Base-by-base conservation (phyloP, 345 rosid species). In the Durio zibethinus region DNA sequence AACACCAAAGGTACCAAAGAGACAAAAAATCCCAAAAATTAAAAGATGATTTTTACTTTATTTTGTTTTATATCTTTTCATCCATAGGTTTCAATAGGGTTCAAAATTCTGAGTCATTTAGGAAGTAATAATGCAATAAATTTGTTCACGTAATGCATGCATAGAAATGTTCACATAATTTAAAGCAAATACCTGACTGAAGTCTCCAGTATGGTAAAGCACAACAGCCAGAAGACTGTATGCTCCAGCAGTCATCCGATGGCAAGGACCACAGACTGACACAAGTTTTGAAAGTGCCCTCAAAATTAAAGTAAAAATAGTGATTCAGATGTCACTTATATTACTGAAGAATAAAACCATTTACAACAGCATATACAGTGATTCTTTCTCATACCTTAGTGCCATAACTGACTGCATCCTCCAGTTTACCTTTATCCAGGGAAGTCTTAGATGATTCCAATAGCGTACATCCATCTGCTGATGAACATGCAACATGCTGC, bases 241-340 rank as follows among this genome's bases (percentile, higher is more conserved):
- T 47, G 98, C 99, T 87, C 98, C 94, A 27, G 99, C 99, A 10
- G 99, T 93, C 89, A 88, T 93, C 84, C 99, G 90, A 88, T 95
- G 99, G 84, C 87, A 95, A 48, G 99, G 99, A 71, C 99, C 99
- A 45, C 99, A 95, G 10, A 95, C 99, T 21, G 98, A 85, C 77
- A 95, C 92, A 74, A 93, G 94, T 80, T 95, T 95, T 29, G 94
- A 84, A 75, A 95, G 88, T 80, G 99, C 99, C 99, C 93, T 83
- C 78, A 86, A 83, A 74, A 81, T 81, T 72, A 62, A 62, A 86
- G 18, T 79, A 77, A 62, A 18, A 77, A 83, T 23, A 77, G 59
- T 47, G 48, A 45, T 75, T 82, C 59, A 75, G 53, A 25, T 61
- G 65, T 52, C 16, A 20, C 35, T 72, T 21, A 18, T 29, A 63